Evolutionary conservation across 176 grass and related monocot genomes (phyloP), one percentile per base, ranked within the genome.

Genomic region (Avena atlantica): DNA sequence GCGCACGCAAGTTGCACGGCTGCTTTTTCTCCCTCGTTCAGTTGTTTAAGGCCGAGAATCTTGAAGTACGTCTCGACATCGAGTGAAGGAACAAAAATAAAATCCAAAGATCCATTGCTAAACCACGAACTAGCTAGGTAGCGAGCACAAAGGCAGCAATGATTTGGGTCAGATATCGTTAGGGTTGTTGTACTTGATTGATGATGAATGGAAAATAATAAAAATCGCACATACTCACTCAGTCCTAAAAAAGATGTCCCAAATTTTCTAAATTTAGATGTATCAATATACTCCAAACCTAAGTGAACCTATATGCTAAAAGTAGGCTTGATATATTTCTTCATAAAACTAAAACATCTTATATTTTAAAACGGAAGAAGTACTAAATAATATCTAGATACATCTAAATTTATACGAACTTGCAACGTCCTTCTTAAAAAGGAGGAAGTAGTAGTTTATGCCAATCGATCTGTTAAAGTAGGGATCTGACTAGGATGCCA

Each of bases 1-100:
- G 49, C 6, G 56, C 82, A 62, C 6, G 56, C 82, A 81, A 85
- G 65, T 62, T 84, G 44, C 73, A 73, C 4, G 36, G 8, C 25
- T 47, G 27, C 60, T 75, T 65, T 81, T 81, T 16, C 8, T 42
- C 9, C 19, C 13, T 59, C 6, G 0, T 2, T 81, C 62, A 16
- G 11, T 23, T 58, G 12, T 45, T 61, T 40, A 70, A 88, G 78
- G 62, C 12, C n/a, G 19, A 12, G 20, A 84, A 78, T 44, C 64
- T 7, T 4, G 9, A 49, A 73, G 9, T 36, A 84, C 21, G 79
- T 89, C 62, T 50, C 74, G 34, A 44, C 48, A 36, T 61, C 72
- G 24, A 34, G 24, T 6, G 4, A 44, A 10, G 3, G 50, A 70
- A 78, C 57, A 17, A 34, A 45, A 21, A 70, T 14, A 12, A 16